phyloP scores from a whole-genome alignment of 192 early-diverging fungal species.

The Gigaspora rosea region DNA sequence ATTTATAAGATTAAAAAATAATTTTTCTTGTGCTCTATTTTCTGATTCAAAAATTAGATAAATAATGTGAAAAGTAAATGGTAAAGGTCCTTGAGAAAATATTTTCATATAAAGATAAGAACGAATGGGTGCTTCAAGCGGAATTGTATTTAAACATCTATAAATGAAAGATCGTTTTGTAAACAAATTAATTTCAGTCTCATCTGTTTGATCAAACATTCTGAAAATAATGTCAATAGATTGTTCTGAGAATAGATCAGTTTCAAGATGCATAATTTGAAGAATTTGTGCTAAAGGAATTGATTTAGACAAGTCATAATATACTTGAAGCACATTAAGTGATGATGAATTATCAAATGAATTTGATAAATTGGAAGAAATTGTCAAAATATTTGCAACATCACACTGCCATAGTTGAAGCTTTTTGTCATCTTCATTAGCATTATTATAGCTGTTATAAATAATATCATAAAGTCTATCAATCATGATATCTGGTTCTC shows the following conservation, averaged over 20 bases:
- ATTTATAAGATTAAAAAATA: not conserved
- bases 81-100: not conserved
- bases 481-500: not conserved
- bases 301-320: not conserved
- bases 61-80: not conserved
- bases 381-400: not conserved
- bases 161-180: conserved; percentile 17
- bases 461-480: too few species aligned
- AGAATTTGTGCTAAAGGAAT: not conserved
- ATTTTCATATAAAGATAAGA: not conserved
- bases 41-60: conserved; percentile 19
- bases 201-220: not conserved
- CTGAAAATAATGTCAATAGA: conserved; percentile 7
- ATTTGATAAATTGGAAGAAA: not conserved
- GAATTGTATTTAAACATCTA: conserved; percentile 23
- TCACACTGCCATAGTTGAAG: not conserved
- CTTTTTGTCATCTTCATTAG: not conserved
- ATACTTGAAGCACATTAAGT: not conserved
- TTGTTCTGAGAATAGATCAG: not conserved
- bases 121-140: not conserved
- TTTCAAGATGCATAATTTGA: not conserved
- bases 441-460: too few species aligned
- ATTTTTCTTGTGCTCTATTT: not conserved
- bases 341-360: not conserved
- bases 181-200: not conserved